Evolutionary conservation across 495 filamentous ascomycete genomes (phyloP).

Genomic region (Clohesyomyces aquaticus): DNA sequence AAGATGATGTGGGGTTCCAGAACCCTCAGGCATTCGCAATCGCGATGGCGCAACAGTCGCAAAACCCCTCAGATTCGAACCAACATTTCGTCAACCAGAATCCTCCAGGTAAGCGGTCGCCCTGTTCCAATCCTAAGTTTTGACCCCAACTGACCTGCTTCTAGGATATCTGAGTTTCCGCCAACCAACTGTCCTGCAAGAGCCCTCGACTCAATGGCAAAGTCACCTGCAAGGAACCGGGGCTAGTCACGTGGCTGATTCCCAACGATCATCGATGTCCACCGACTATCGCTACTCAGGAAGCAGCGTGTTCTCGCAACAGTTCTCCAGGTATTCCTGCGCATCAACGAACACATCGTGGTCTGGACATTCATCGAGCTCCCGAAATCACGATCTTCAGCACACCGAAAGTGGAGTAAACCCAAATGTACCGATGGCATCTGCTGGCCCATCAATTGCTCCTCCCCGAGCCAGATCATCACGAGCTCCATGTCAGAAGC

Average conservation of each 20-base stretch:
- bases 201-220: neutral
- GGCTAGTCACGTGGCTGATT: neutral
- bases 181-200: neutral
- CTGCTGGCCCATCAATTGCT: neutral
- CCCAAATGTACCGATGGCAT: neutral
- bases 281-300: slow-evolving; percentile 12
- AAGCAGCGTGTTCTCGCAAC: slow-evolving; percentile 21
- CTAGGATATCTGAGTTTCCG: neutral
- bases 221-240: neutral
- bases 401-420: slow-evolving; percentile 3
- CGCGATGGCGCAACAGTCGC: neutral
- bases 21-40: no score
- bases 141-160: neutral
- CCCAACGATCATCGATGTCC: slow-evolving; percentile 15
- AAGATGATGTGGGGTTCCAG: no score
- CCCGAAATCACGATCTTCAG: neutral
- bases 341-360: slow-evolving; percentile 22
- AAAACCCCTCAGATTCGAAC: no score
- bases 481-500: neutral
- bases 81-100: neutral
- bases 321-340: slow-evolving; percentile 2
- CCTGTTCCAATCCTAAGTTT: neutral
- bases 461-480: neutral
- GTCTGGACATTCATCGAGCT: slow-evolving; percentile 2
- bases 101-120: neutral